Evolutionary conservation across 495 filamentous ascomycete species (phyloP).

Genomic region (Neurospora sp.): DNA sequence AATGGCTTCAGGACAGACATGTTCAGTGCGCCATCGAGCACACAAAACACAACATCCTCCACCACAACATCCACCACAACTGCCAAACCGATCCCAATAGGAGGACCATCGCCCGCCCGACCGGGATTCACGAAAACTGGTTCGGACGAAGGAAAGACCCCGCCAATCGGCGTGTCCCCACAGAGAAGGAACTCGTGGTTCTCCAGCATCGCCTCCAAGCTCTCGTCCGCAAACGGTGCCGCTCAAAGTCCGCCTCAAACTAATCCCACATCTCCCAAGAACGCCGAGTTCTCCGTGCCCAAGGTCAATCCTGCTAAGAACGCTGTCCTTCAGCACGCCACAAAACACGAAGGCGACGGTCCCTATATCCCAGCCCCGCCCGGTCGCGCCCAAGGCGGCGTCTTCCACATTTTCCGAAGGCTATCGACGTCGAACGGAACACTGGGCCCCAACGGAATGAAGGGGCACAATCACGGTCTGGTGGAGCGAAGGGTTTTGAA

Average conservation of each 20-base stretch:
- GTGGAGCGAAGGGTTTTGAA: constrained; percentile 80
- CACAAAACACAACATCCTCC: background rate
- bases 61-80: constrained; percentile 14
- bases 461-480: constrained; percentile 41
- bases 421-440: constrained; percentile 59
- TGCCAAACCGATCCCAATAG: constrained; percentile 20
- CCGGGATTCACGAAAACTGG: constrained; percentile 19
- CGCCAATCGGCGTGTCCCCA: constrained; percentile 19
- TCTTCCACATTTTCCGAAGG: constrained; percentile 72
- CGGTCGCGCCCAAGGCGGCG: constrained; percentile 53
- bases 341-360: constrained; percentile 39
- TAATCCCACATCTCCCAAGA: constrained; percentile 34
- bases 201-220: constrained; percentile 83
- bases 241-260: constrained; percentile 33
- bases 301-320: constrained; percentile 41
- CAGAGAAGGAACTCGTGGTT: constrained; percentile 78
- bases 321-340: constrained; percentile 41
- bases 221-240: constrained; percentile 54
- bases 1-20: constrained; percentile 7
- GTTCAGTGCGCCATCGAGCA: background rate
- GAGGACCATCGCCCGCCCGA: background rate
- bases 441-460: constrained; percentile 21
- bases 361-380: constrained; percentile 62
- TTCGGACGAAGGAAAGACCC: constrained; percentile 26
- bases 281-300: constrained; percentile 47